Percentiles rank a stretch among this genome's conserved stretches.
Conservation (phyloP, 2,329 filamentous ascomycete genomes). For the Monilinia polystroma region DNA sequence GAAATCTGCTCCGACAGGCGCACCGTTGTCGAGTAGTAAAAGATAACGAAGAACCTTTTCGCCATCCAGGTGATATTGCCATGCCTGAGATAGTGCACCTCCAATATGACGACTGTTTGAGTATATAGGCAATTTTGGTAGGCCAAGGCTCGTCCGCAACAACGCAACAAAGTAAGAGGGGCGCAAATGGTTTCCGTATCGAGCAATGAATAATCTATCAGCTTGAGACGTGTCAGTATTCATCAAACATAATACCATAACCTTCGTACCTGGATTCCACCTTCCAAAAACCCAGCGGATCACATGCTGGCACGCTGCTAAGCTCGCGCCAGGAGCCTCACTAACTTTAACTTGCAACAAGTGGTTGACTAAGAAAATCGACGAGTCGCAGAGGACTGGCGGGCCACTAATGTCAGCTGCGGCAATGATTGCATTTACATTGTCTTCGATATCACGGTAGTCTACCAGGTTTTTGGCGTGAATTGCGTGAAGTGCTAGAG, state of each 20-base stretch:
- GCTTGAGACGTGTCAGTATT: slow-evolving; percentile 44
- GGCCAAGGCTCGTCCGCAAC: slow-evolving; percentile 67
- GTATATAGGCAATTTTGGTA: slow-evolving; percentile 30
- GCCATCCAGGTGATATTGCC: slow-evolving; percentile 41
- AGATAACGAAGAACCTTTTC: slow-evolving; percentile 54
- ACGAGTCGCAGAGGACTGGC: slow-evolving; percentile 73
- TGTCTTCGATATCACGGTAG: slow-evolving; percentile 65
- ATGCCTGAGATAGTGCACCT: slow-evolving; percentile 38
- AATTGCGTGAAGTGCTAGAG: slow-evolving; percentile 65
- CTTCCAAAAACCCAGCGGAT: slow-evolving; percentile 78
- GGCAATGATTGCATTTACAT: slow-evolving; percentile 69
- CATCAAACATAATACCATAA: background rate
- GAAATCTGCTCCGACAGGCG: background rate
- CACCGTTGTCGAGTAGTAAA: slow-evolving; percentile 48
- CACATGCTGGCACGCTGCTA: slow-evolving; percentile 66
- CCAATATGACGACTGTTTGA: slow-evolving; percentile 27
- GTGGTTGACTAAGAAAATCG: slow-evolving; percentile 68
- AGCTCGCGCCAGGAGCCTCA: slow-evolving; percentile 66
- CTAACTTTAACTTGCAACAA: slow-evolving; percentile 65
- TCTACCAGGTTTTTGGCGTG: slow-evolving; percentile 64
- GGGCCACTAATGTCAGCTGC: slow-evolving; percentile 82
- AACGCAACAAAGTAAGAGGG: slow-evolving; percentile 67
- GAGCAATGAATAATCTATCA: slow-evolving; percentile 66
- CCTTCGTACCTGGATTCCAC: slow-evolving; percentile 73
- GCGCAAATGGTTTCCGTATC: slow-evolving; percentile 61